Base-by-base conservation (phyloP, 768 basidiomycete genomes). In the Nevesoporus exiguus region DNA sequence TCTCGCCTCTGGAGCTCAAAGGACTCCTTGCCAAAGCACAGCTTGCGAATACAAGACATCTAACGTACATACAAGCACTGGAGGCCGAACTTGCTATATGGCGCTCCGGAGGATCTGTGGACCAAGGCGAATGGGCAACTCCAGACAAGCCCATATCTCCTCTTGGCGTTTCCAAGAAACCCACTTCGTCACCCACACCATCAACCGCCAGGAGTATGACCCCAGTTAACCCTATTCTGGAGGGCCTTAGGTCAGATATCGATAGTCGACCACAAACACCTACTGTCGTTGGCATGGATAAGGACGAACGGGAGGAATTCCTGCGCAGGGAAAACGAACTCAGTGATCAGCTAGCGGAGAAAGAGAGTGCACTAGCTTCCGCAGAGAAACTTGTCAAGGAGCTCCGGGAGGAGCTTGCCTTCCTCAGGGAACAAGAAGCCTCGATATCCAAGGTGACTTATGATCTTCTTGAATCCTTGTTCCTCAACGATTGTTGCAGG, bases 271-370 rank as follows among this genome's bases (percentile, higher is more conserved):
- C 96, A 24, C 89, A 91, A 67, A 98, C 97, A 15, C 97, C 96
- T 14, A 91, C 90, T 7, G 88, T 88, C 39, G 79, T 89, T 50
- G 85, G 86, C 21, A 69, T 98, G 61, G 95, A 97, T 59, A 93
- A 94, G 76, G 97, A 98, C 64, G 97, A 99, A 74, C 77, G 95
- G 54, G 97, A 99, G 60, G 97, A 98, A 49, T 99, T 98, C 80
- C 73, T 99, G 72, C 85, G 84, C 68, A 74, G 97, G 57, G 97
- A 99, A 80, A 98, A 98, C 62, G 97, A 99, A 71, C 78, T 99
- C 51, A 95, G 86, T 56, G 97, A 99, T 71, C 78, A 85, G 61
- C 77, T 99, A 41, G 91, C 92, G 4, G 96, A 98, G 76, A 91
- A 81, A 76, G 97, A 98, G 76, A 84, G 86, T 27, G 80, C 85